Evolutionary conservation across 805 yeast species (phyloP), one percentile per base, ranked within the genome.

Genomic region (Sungouiella thailandica): DNA sequence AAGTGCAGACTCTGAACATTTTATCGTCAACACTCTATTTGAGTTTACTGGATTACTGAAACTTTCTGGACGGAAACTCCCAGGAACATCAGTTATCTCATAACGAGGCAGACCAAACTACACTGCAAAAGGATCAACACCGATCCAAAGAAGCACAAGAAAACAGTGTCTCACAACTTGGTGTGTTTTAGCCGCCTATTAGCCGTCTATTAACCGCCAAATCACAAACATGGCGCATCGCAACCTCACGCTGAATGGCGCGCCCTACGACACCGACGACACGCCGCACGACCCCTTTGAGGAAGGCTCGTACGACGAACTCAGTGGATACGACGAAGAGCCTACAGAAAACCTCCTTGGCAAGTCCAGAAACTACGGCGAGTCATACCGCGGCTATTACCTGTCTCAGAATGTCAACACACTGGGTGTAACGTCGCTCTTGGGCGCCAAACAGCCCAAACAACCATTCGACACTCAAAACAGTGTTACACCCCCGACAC

Each of bases 171-270:
- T n/a, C n/a, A n/a, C n/a, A n/a, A n/a, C n/a, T n/a, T n/a, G n/a
- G n/a, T n/a, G n/a, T n/a, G n/a, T n/a, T n/a, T n/a, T n/a, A n/a
- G n/a, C n/a, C n/a, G n/a, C n/a, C n/a, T n/a, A n/a, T n/a, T n/a
- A n/a, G n/a, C n/a, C n/a, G n/a, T n/a, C n/a, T n/a, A n/a, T n/a
- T n/a, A n/a, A n/a, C n/a, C n/a, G n/a, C 22, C 22, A 7, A 17
- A 5, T 17, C 28, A 15, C 28, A 5, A 25, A 13, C 19, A 43
- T 43, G 47, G 32, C 47, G 11, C 40, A 33, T 27, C 41, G 47
- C 17, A 37, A 43, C 32, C 40, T 43, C 35, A 43, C 47, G 5
- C 47, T 32, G 33, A 43, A 43, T 13, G 31, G 18, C 15, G 36
- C 40, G n/a, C 41, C 22, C 25, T 25, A 13, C 28, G 24, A 20